Base-by-base conservation (phyloP, 768 basidiomycete genomes). In the Multifurca ochricompacta region DNA sequence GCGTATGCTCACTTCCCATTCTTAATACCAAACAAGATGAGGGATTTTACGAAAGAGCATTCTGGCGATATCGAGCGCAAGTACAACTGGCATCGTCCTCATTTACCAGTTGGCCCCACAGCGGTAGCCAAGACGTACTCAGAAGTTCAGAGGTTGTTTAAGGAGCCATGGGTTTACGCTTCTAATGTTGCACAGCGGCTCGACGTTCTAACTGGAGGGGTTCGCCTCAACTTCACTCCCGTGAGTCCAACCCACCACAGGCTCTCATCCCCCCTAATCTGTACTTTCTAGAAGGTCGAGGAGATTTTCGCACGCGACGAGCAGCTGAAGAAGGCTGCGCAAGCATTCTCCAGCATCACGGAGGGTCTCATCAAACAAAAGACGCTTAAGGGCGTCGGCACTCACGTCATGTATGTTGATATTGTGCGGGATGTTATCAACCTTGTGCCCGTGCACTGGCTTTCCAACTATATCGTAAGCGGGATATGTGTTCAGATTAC, bases 1-100 rank as follows among this genome's bases (percentile, higher is more conserved):
- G 74, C 75, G 3, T 87, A 88, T 62, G 87, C 80, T 1, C 82
- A 85, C 64, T 92, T 92, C 77, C 89, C 91, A 9, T 85, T 93
- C 76, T 64, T 85, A 63, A 78, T 77, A 4, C 88, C 89, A 30
- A 63, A 64, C 16, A 68, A 59, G 53, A 76, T 82, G 73, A 65
- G 75, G 58, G 58, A 67, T 2, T 63, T 66, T 43, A 62, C 85
- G 54, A 54, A 53, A 41, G 64, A 71, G 44, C 65, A 65, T 46
- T 66, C 53, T 48, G 61, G 49, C 6, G 60, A 64, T 9, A 50
- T 70, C 7, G 71, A 69, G 37, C 58, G 67, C 2, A 72, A 80
- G 59, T 90, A 90, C 62, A 68, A 65, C 11, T 86, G 85, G 79
- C 67, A 65, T n/a, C 71, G 80, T 19, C 86, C 87, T 1, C 9